Base-by-base conservation (phyloP, 2,329 filamentous ascomycete genomes). In the Neonectria punicea region DNA sequence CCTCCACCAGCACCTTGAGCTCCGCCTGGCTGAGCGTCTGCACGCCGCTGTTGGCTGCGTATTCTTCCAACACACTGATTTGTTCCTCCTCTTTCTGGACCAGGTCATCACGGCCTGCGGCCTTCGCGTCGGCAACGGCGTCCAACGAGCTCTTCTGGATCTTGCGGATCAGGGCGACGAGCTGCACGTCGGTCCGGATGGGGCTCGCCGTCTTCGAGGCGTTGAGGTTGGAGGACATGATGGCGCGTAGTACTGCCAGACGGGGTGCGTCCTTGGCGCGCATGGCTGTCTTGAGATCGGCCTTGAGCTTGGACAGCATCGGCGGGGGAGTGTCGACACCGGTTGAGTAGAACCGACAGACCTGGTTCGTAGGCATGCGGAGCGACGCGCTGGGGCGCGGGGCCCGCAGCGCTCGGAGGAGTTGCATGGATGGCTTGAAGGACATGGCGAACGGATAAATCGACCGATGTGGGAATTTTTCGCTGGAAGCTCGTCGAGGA, bases 141-240 rank as follows among this genome's bases (percentile, higher is more conserved):
- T 89, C 86, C 54, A 85, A 80, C 4, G 85, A 83, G 2, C 85
- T 82, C 47, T 86, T 85, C 22, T 87, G 85, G 56, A 89, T 86
- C 79, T 90, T 91, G 68, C 87, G 86, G 61, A 96, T 84, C 53
- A 94, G 82, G 8, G 84, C 81, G 30, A 93, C 86, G 60, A 95
- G 84, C 74, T 92, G 87, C 68, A 86, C 84, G 77, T 95, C 92
- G 22, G 88, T 92, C 59, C 82, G 83, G 74, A 94, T 87, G n/a
- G 92, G 92, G 43, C 81, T 83, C 43, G 85, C 75, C 14, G 91
- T 93, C 80, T 94, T 94, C 76, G 89, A 90, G 36, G 91, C 89
- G 79, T 94, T 94, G 71, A 90, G 89, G 66, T 91, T 89, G 67
- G 91, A 87, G 34, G 91, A 84, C 68, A 94, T 85, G 67, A 94